Evolutionary conservation across 176 grass and related monocot genomes (phyloP).

Genomic region (Triticum urartu): DNA sequence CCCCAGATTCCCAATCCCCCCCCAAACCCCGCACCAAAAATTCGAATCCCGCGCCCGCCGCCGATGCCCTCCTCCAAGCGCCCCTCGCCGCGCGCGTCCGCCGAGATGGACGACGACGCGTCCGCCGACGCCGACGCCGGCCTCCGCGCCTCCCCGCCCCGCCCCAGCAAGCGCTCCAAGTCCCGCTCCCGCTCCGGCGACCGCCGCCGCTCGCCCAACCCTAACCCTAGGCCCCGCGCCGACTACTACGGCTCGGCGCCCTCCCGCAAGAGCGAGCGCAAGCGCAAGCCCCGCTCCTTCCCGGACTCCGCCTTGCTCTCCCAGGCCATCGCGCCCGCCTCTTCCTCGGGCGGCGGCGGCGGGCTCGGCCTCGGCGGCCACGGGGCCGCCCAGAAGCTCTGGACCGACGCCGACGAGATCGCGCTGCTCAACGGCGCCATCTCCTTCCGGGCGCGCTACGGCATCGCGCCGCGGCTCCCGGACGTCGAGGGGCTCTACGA

Average conservation of each 20-base stretch:
- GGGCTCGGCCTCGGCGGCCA: background rate
- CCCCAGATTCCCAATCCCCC: background rate
- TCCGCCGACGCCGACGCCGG: background rate
- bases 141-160: slow-evolving; percentile 14
- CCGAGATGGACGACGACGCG: background rate
- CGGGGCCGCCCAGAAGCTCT: slow-evolving; percentile 48
- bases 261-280: slow-evolving; percentile 44
- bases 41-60: slow-evolving; percentile 44
- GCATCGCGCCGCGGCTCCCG: slow-evolving; percentile 41
- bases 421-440: slow-evolving; percentile 55
- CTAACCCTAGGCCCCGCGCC: slow-evolving; percentile 37
- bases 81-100: slow-evolving; percentile 26
- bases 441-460: slow-evolving; percentile 46
- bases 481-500: slow-evolving; percentile 53
- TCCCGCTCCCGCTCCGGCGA: slow-evolving; percentile 27
- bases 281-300: slow-evolving; percentile 42
- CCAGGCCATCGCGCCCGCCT: background rate
- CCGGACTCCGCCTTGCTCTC: slow-evolving; percentile 26
- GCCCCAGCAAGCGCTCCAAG: slow-evolving; percentile 40
- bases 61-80: slow-evolving; percentile 51
- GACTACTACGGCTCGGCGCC: slow-evolving; percentile 5
- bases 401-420: slow-evolving; percentile 60
- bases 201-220: slow-evolving; percentile 29
- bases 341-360: background rate
- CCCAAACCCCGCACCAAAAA: slow-evolving; percentile 27